These are phyloP conservation scores for Populus tomentosa DNA, from an alignment of 441 rosid species.

Conservation along the genomic window DNA sequence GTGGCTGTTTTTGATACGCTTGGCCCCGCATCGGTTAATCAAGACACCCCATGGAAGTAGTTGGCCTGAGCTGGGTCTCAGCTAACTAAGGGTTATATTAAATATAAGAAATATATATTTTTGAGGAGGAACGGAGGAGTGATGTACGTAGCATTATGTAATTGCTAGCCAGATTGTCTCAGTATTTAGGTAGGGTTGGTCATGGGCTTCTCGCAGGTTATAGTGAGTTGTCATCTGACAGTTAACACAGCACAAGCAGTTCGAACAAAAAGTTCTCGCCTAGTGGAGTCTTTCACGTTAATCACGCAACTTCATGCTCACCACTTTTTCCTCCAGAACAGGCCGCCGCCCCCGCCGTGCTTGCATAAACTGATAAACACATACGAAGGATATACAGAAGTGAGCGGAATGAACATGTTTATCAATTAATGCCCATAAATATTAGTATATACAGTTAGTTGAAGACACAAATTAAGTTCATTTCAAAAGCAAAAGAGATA, in stretches of 20 bases:
- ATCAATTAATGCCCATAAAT: background rate
- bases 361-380: background rate
- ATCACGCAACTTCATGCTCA: slow-evolving; percentile 36
- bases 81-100: background rate
- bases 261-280: slow-evolving; percentile 19
- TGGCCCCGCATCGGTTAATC: background rate
- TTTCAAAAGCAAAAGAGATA: background rate
- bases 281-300: slow-evolving; percentile 39
- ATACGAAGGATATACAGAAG: background rate
- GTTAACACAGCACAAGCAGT: slow-evolving; percentile 24
- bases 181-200: slow-evolving; percentile 8
- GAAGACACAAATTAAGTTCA: background rate
- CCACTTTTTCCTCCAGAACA: slow-evolving; percentile 16
- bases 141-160: background rate
- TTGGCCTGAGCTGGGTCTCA: slow-evolving; percentile 12
- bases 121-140: background rate
- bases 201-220: slow-evolving; percentile 54
- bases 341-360: background rate
- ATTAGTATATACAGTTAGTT: background rate
- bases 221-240: slow-evolving; percentile 24
- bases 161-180: background rate
- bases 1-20: too few species aligned
- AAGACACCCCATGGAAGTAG: slow-evolving; percentile 7
- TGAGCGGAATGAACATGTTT: background rate
- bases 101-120: too few species aligned